phyloP scores from a whole-genome alignment of 1,139 yeast genomes.

The Suhomyces bribrorum region DNA sequence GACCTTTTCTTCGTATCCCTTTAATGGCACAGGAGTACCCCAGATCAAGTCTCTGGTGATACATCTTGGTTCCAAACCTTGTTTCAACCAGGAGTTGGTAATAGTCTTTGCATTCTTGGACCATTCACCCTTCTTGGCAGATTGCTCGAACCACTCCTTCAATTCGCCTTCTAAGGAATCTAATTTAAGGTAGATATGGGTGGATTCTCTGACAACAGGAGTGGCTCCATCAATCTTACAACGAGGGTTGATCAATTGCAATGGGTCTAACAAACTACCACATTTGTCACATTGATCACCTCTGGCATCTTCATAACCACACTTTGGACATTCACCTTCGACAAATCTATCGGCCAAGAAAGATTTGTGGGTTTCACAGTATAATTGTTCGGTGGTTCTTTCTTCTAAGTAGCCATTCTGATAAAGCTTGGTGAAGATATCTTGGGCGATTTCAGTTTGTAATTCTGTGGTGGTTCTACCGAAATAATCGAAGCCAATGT shows the following conservation, averaged over 20 bases:
- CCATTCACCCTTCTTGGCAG: constrained; percentile 80
- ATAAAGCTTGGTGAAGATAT: constrained; percentile 74
- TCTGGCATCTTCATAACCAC: constrained; percentile 93
- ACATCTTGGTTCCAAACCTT: constrained; percentile 92
- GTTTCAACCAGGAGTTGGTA: constrained; percentile 90
- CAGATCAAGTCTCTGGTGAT: constrained; percentile 95
- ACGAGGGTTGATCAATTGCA: constrained; percentile 89
- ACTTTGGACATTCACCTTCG: constrained; percentile 96
- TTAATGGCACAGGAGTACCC: constrained; percentile 98
- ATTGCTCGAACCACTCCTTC: constrained; percentile 67
- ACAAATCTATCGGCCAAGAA: constrained; percentile 95
- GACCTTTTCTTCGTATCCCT: constrained; percentile 81
- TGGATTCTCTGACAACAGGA: constrained; percentile 79
- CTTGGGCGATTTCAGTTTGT: constrained; percentile 96
- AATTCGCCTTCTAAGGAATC: constrained; percentile 80
- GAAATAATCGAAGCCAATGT: constrained; percentile 88
- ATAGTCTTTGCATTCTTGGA: constrained; percentile 86
- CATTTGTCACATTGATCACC: constrained; percentile 99
- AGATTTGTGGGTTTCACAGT: constrained; percentile 86
- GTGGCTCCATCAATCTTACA: constrained; percentile 87
- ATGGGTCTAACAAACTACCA: constrained; percentile 85
- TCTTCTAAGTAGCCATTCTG: constrained; percentile 81
- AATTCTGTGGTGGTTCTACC: constrained; percentile 93
- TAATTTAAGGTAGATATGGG: constrained; percentile 80
- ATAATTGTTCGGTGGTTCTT: constrained; percentile 83